Evolutionary conservation across 176 grass and related monocot genomes (phyloP).

Genomic region (Otatea glauca): DNA sequence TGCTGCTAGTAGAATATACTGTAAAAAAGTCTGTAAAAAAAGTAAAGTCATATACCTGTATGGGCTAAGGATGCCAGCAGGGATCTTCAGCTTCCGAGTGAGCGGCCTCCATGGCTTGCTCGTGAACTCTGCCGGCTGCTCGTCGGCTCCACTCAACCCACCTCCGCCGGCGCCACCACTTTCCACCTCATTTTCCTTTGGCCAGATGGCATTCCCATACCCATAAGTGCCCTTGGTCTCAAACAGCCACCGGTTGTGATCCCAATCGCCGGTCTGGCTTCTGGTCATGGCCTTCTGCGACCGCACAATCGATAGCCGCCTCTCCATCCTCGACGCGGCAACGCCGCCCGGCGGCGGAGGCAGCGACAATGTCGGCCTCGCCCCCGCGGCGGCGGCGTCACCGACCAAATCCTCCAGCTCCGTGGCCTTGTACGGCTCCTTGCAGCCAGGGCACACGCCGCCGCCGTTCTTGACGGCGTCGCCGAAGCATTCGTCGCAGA

Average conservation of each 20-base stretch:
- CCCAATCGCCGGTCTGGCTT: slow-evolving; percentile 93
- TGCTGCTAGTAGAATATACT: no score
- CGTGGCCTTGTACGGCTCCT: slow-evolving; percentile 81
- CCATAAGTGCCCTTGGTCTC: slow-evolving; percentile 97
- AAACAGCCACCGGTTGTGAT: slow-evolving; percentile 93
- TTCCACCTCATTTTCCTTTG: slow-evolving; percentile 64
- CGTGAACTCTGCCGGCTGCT: slow-evolving; percentile 66
- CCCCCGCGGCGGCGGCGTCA: not conserved
- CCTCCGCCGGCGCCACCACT: slow-evolving; percentile 11
- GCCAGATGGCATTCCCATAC: slow-evolving; percentile 98
- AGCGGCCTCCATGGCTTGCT: slow-evolving; percentile 95
- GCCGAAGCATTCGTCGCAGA: slow-evolving; percentile 83
- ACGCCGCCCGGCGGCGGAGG: slow-evolving; percentile 54
- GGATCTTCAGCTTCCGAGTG: slow-evolving; percentile 80
- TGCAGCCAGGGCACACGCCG: slow-evolving; percentile 77
- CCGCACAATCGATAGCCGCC: slow-evolving; percentile 68
- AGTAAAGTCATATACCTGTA: slow-evolving; percentile 62
- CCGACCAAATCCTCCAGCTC: slow-evolving; percentile 74
- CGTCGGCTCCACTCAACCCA: slow-evolving; percentile 46
- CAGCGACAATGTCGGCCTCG: slow-evolving; percentile 47
- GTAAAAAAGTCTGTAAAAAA: no score
- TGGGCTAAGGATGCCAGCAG: slow-evolving; percentile 79
- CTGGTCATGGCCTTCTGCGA: slow-evolving; percentile 80
- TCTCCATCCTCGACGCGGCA: slow-evolving; percentile 62
- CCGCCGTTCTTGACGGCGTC: slow-evolving; percentile 85